Percentiles rank a stretch among this genome's conserved stretches.
phyloP scores from a whole-genome alignment of 305 asterid genomes.

The Fraxinus sp. region DNA sequence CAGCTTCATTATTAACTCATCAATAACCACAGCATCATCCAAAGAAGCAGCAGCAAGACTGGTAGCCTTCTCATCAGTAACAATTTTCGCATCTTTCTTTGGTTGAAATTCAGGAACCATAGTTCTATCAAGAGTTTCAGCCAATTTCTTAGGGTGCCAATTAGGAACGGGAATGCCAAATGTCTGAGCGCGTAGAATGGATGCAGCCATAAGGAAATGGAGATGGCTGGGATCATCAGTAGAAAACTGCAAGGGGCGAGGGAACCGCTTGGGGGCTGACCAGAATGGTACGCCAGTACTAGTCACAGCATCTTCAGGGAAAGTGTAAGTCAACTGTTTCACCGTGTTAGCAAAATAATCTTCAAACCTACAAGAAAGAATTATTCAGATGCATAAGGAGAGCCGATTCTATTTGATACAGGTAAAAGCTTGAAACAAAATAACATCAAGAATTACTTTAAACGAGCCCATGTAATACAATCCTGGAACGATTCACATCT shows the following conservation, averaged over 20 bases:
- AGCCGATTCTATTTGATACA: background rate
- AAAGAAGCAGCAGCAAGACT: conserved; percentile 73
- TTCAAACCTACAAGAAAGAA: conserved; percentile 61
- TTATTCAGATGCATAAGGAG: conserved; percentile 14
- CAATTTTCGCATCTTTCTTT: conserved; percentile 62
- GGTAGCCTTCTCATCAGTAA: conserved; percentile 88
- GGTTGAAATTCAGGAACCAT: conserved; percentile 82
- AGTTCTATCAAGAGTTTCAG: conserved; percentile 68
- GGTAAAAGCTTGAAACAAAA: conserved; percentile 9
- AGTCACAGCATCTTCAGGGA: conserved; percentile 91
- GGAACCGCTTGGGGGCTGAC: conserved; percentile 96
- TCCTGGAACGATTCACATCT: conserved; percentile 80
- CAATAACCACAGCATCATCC: conserved; percentile 80
- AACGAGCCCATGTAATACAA: conserved; percentile 86
- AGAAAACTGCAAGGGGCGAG: conserved; percentile 71
- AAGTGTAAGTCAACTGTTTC: conserved; percentile 80
- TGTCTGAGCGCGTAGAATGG: conserved; percentile 89
- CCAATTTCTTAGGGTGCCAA: conserved; percentile 75
- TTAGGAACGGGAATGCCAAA: conserved; percentile 80
- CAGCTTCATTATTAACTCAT: conserved; percentile 63
- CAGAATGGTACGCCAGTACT: conserved; percentile 90
- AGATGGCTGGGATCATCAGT: conserved; percentile 76
- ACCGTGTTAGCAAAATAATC: conserved; percentile 80
- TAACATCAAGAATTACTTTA: conserved; percentile 44
- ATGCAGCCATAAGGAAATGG: conserved; percentile 73